A percentile compares a stretch with the other conserved stretches of the same genome.
phyloP scores from a whole-genome alignment of 2,329 filamentous ascomycete species.

The Dothistroma septosporum region DNA sequence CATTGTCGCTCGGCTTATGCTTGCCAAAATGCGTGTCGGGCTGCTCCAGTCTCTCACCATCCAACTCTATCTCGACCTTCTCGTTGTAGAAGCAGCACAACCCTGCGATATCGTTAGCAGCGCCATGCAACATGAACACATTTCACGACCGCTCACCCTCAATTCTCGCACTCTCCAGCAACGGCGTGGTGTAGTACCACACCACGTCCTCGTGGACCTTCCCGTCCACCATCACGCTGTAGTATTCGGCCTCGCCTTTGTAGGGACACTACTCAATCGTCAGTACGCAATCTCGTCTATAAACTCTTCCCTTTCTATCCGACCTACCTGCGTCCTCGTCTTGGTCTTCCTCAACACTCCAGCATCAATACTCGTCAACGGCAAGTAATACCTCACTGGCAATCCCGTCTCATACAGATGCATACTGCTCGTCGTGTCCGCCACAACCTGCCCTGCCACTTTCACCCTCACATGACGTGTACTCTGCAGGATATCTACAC shows the following conservation, averaged over 20 bases:
- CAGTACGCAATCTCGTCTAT: neutral
- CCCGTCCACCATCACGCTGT: constrained; percentile 49
- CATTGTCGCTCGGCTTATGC: constrained; percentile 17
- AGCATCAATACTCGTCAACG: constrained; percentile 1
- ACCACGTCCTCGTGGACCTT: constrained; percentile 49
- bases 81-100: constrained; percentile 62
- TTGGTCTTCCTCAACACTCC: constrained; percentile 38
- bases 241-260: constrained; percentile 63
- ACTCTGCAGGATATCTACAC: constrained; percentile 58
- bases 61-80: constrained; percentile 60
- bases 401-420: constrained; percentile 61
- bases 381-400: constrained; percentile 45
- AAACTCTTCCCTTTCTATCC: neutral
- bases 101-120: constrained; percentile 8
- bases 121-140: neutral
- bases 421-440: constrained; percentile 43
- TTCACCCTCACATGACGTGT: constrained; percentile 51
- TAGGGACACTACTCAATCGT: constrained; percentile 54
- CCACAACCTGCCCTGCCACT: constrained; percentile 46
- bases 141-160: constrained; percentile 39
- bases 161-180: constrained; percentile 53
- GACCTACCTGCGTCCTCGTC: constrained; percentile 41
- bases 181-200: constrained; percentile 61
- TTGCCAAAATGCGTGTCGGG: constrained; percentile 31
- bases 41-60: constrained; percentile 33